These are phyloP conservation scores for Arthrocladium fulminans DNA, from an alignment of 2,329 filamentous ascomycete species.

Conservation along the genomic window DNA sequence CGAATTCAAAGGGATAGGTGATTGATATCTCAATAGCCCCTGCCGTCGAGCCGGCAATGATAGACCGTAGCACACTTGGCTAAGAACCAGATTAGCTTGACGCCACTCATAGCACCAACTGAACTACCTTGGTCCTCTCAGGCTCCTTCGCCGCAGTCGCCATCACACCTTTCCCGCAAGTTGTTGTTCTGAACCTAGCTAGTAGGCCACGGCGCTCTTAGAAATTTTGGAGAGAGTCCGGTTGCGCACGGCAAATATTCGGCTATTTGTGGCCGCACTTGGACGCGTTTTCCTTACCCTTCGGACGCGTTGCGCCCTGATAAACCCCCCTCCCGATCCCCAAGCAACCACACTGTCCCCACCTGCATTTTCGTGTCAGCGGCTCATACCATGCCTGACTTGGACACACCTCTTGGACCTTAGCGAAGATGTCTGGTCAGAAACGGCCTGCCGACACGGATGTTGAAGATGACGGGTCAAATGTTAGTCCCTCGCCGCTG, in stretches of 20 bases:
- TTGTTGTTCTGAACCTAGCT: background rate
- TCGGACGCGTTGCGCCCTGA: background rate
- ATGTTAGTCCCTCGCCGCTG: conserved; percentile 9
- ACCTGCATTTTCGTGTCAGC: background rate
- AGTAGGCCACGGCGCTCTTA: background rate
- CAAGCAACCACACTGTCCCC: background rate
- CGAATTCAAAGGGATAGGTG: conserved; percentile 92
- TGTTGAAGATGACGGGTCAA: conserved; percentile 23
- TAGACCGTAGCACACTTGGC: conserved; percentile 77
- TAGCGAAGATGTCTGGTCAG: conserved; percentile 12
- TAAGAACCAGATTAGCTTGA: conserved; percentile 23
- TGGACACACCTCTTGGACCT: background rate
- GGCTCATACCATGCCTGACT: background rate
- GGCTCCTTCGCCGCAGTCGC: conserved; percentile 4
- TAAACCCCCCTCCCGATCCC: background rate
- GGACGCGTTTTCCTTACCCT: background rate
- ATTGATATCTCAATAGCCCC: conserved; percentile 93
- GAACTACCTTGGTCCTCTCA: conserved; percentile 1
- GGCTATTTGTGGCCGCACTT: background rate
- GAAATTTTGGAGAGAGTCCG: background rate
- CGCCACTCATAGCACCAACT: background rate
- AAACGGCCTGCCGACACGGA: conserved; percentile 19
- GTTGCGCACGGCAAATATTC: background rate
- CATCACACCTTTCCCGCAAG: background rate
- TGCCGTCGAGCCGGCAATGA: conserved; percentile 85